Percentiles rank a stretch among this genome's conserved stretches.
These are phyloP conservation scores for Carnegiea gigantea DNA, from an alignment of 179 eudicot species.

Conservation along the genomic window DNA sequence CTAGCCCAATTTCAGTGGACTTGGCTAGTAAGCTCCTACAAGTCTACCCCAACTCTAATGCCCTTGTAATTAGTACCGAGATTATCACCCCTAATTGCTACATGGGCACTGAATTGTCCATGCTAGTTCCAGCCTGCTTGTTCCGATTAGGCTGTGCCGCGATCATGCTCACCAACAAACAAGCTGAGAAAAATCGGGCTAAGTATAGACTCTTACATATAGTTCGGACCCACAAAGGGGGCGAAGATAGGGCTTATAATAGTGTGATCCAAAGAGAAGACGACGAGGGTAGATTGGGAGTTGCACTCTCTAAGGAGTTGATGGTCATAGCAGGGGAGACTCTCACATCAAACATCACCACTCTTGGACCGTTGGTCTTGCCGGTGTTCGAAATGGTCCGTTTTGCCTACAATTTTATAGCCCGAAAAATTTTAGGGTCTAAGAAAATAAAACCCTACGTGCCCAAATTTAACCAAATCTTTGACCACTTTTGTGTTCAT, in stretches of 20 bases:
- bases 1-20: conserved; percentile 6
- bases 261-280: background rate
- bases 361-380: background rate
- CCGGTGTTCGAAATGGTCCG: background rate
- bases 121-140: background rate
- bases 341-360: background rate
- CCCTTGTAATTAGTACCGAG: conserved; percentile 6
- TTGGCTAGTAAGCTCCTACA: conserved; percentile 2
- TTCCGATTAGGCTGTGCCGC: conserved; percentile 7
- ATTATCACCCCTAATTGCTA: conserved; percentile 1
- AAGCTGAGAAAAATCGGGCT: background rate
- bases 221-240: conserved; percentile 7
- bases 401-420: background rate
- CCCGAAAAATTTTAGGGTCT: background rate
- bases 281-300: background rate
- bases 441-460: conserved; percentile 1
- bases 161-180: conserved; percentile 3
- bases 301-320: background rate
- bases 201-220: background rate
- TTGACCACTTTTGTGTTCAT: conserved; percentile 10
- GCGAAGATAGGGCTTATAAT: background rate
- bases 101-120: background rate
- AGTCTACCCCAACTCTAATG: background rate
- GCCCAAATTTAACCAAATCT: background rate
- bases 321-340: conserved; percentile 6